Evolutionary conservation across 2,329 filamentous ascomycete genomes (phyloP).

Genomic region (Pseudogymnoascus sp.): DNA sequence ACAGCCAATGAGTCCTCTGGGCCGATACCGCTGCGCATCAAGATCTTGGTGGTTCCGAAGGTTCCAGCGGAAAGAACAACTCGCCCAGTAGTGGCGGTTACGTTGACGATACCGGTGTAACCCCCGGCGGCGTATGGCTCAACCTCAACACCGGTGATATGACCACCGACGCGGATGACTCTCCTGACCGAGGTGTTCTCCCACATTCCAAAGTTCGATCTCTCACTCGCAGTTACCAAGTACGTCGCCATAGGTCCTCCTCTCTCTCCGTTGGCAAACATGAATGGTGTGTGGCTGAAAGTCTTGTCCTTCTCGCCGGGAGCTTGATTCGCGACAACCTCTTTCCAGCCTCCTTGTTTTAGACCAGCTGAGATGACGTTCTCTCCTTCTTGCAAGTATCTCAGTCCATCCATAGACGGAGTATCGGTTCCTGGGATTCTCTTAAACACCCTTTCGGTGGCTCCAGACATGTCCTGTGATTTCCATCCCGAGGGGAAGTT

Average conservation of each 20-base stretch:
- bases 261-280: constrained; percentile 55
- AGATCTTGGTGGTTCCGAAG: constrained; percentile 18
- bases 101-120: constrained; percentile 41
- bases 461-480: constrained; percentile 47
- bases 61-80: constrained; percentile 11
- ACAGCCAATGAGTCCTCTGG: constrained; percentile 32
- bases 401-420: constrained; percentile 55
- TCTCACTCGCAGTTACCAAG: constrained; percentile 48
- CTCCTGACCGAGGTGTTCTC: constrained; percentile 56
- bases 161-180: constrained; percentile 51
- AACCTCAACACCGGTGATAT: constrained; percentile 59
- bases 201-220: constrained; percentile 56
- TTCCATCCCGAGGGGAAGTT: constrained; percentile 64
- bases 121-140: constrained; percentile 45
- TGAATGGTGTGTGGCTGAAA: constrained; percentile 55
- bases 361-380: constrained; percentile 43
- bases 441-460: constrained; percentile 52
- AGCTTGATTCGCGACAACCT: constrained; percentile 30
- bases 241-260: constrained; percentile 63
- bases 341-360: constrained; percentile 46
- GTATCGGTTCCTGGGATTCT: constrained; percentile 59
- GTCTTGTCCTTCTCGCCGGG: constrained; percentile 56
- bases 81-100: constrained; percentile 31
- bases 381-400: constrained; percentile 57
- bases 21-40: constrained; percentile 60